phyloP scores from a whole-genome alignment of 257 asterid genomes.

The Knoxia roxburghii region DNA sequence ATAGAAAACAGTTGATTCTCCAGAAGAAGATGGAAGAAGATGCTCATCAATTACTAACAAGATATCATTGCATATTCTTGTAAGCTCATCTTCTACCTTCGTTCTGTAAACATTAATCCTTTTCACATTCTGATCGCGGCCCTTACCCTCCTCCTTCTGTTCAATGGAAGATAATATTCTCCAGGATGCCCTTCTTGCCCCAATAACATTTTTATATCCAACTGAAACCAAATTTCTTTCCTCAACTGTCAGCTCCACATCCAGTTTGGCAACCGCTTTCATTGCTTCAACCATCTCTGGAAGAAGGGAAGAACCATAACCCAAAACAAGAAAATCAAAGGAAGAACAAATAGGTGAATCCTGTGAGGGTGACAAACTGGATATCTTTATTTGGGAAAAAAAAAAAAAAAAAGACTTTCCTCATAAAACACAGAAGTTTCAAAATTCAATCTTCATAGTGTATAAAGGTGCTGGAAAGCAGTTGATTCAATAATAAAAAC shows the following conservation, averaged over 20 bases:
- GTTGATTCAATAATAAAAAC: background rate
- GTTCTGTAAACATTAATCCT: conserved; percentile 56
- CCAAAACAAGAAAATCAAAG: background rate
- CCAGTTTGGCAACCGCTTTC: conserved; percentile 63
- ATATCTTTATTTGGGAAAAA: no score
- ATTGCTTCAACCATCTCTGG: conserved; percentile 81
- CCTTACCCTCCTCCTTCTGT: conserved; percentile 70
- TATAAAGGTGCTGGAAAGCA: no score
- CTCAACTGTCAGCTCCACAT: conserved; percentile 67
- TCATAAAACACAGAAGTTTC: background rate
- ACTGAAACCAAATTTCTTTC: conserved; percentile 77
- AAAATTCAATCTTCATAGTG: background rate
- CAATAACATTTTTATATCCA: conserved; percentile 72
- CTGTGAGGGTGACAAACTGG: background rate
- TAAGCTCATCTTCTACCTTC: conserved; percentile 72
- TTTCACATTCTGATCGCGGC: conserved; percentile 66
- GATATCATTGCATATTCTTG: conserved; percentile 67
- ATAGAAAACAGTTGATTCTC: conserved; percentile 75
- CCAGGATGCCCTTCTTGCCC: conserved; percentile 83
- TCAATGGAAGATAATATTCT: conserved; percentile 65
- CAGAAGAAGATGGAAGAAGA: conserved; percentile 68
- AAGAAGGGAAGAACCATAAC: background rate
- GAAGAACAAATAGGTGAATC: background rate
- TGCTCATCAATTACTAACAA: conserved; percentile 66
- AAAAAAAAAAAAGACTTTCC: background rate